phyloP scores from a whole-genome alignment of 2,329 filamentous ascomycete genomes.

The Calonectria leucothoes region DNA sequence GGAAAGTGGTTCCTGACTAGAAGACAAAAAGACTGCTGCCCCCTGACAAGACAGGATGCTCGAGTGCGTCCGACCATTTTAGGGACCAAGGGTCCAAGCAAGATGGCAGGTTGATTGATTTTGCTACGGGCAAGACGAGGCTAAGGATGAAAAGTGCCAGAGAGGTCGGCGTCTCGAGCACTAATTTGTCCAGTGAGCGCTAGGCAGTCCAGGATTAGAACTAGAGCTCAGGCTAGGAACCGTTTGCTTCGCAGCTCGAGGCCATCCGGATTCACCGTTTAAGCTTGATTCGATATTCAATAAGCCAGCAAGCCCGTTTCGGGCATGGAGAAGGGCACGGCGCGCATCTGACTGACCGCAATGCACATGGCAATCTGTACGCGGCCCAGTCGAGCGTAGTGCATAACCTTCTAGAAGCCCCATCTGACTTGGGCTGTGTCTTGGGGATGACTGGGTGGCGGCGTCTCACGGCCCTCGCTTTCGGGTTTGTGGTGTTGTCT shows the following conservation, averaged over 20 bases:
- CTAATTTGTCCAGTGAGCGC: neutral
- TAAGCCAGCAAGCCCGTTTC: neutral
- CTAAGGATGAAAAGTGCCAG: neutral
- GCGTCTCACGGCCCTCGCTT: slow-evolving; percentile 2
- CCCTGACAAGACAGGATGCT: neutral
- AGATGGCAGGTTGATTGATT: slow-evolving; percentile 4
- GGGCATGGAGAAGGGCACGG: neutral
- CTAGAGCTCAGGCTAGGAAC: neutral
- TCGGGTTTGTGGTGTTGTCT: slow-evolving; percentile 10
- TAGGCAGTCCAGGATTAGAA: neutral
- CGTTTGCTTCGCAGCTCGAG: neutral
- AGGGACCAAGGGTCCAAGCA: slow-evolving; percentile 1
- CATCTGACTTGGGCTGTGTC: neutral
- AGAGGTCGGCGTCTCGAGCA: neutral
- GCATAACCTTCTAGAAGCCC: slow-evolving; percentile 15
- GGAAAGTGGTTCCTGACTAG: neutral
- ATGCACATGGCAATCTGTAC: neutral
- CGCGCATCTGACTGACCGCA: slow-evolving; percentile 7
- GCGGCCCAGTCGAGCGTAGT: neutral
- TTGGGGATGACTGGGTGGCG: neutral
- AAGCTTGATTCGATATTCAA: slow-evolving; percentile 5
- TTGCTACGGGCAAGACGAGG: neutral
- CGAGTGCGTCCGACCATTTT: neutral
- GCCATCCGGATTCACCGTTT: neutral
- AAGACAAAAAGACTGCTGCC: neutral